Base-by-base conservation (phyloP, 805 yeast genomes). In the Yarrowia yakushimensis region DNA sequence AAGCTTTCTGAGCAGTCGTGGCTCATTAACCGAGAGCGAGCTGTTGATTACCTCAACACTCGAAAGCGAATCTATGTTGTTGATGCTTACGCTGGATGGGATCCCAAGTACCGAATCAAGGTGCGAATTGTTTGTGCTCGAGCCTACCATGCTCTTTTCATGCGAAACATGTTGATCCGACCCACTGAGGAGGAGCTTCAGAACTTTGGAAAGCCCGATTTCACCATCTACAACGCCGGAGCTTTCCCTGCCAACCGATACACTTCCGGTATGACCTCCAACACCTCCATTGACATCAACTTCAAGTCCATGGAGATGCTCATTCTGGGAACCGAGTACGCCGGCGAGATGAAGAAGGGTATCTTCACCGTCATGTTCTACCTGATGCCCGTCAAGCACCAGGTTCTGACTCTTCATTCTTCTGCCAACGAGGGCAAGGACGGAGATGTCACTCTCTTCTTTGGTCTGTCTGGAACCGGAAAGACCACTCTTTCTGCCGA, bases 281-380 rank as follows among this genome's bases (percentile, higher is more conserved):
- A 92, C 67, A 91, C 98, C 50, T 88, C 97, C 57, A 96, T 93
- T 67, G 97, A 91, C 78, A 91, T 93, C 74, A 93, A 93, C 79
- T 93, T 93, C 83, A 88, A 91, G 79, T 90, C 84, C 69, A 92
- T 92, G 97, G 99, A 94, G 81, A 93, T 94, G 99, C 91, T 93
- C 67, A 94, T 93, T 72, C 82, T 94, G 70, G 99, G 99, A 78
- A 93, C 98, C 46, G 99, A 93, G 81, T 93, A 93, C 74, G 99
- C 99, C 62, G 99, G 99, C 72, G 99, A 93, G 82, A 93, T 93
- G 99, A 93, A 93, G 82, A 93, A 93, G 82, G 99, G 99, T 80
- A 91, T 93, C 72, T 91, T 93, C 84, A 91, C 98, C 22, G 98
- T 93, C 65, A 93, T 93, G 99, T 93, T 94, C 80, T 93, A 93